phyloP scores from a whole-genome alignment of 2,329 filamentous ascomycete species.

The Cytospora leucostoma region DNA sequence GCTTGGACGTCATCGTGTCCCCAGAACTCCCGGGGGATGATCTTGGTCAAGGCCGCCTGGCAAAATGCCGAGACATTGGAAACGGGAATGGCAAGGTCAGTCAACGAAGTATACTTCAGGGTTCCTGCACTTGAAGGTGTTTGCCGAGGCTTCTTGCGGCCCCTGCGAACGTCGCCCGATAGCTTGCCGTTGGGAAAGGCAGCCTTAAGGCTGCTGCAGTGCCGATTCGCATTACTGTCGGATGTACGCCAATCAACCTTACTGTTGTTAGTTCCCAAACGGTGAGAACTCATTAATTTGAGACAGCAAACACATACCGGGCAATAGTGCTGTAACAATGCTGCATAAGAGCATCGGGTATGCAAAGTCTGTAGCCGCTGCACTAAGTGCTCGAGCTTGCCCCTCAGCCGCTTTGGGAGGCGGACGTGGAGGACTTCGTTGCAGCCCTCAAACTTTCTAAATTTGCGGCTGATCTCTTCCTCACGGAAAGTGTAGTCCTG shows the following conservation, averaged over 20 bases:
- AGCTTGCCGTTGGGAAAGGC: slow-evolving; percentile 11
- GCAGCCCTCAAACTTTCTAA: slow-evolving; percentile 33
- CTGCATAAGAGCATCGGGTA: slow-evolving; percentile 73
- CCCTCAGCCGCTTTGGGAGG: slow-evolving; percentile 69
- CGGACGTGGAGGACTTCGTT: slow-evolving; percentile 35
- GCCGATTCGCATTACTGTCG: slow-evolving; percentile 1
- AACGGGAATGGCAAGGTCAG: slow-evolving; percentile 66
- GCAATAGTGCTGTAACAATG: slow-evolving; percentile 80
- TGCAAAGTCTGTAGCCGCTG: slow-evolving; percentile 71
- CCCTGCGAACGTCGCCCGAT: slow-evolving; percentile 16
- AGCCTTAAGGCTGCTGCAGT: slow-evolving; percentile 17
- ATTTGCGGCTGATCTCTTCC: slow-evolving; percentile 65
- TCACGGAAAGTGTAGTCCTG: slow-evolving; percentile 87
- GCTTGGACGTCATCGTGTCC: slow-evolving; percentile 55
- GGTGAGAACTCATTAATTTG: slow-evolving; percentile 11
- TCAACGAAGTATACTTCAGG: slow-evolving; percentile 52
- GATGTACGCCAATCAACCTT: slow-evolving; percentile 13
- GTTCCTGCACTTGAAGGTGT: slow-evolving; percentile 8
- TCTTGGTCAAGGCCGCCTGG: slow-evolving; percentile 68
- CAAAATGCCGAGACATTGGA: slow-evolving; percentile 83
- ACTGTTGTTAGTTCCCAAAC: slow-evolving; percentile 4
- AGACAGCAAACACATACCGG: slow-evolving; percentile 48
- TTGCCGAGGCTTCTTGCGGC: slow-evolving; percentile 21
- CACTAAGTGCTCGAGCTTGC: slow-evolving; percentile 60
- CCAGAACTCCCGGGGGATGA: slow-evolving; percentile 78